These are phyloP conservation scores for Penicillium paneum DNA, from an alignment of 2,329 filamentous ascomycete genomes.

Conservation along the genomic window DNA sequence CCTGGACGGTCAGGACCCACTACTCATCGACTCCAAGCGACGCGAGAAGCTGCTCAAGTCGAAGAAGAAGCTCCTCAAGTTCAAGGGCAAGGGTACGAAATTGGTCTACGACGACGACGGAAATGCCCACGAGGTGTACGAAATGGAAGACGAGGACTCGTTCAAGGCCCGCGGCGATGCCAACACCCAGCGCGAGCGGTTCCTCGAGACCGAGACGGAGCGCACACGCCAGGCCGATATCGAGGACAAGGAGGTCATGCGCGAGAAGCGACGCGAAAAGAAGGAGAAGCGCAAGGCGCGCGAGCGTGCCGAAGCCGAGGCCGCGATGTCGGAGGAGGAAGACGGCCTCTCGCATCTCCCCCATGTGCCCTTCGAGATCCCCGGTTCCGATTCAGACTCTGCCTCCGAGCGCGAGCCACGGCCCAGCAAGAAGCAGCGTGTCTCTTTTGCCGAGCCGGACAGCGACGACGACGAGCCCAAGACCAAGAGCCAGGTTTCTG, in stretches of 20 bases:
- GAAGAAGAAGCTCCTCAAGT: slow-evolving; percentile 90
- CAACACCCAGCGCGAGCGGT: slow-evolving; percentile 70
- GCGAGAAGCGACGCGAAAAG: slow-evolving; percentile 62
- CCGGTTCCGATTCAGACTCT: slow-evolving; percentile 17
- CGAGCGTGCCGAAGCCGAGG: slow-evolving; percentile 37
- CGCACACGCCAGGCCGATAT: slow-evolving; percentile 72
- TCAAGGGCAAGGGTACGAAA: slow-evolving; percentile 81
- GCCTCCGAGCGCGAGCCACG: slow-evolving; percentile 25
- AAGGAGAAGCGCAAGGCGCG: slow-evolving; percentile 45
- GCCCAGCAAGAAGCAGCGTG: slow-evolving; percentile 42
- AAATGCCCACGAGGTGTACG: slow-evolving; percentile 77
- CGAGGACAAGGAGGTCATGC: slow-evolving; percentile 76
- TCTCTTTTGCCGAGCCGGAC: slow-evolving; percentile 35
- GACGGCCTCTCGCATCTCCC: slow-evolving; percentile 18
- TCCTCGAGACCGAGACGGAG: slow-evolving; percentile 71
- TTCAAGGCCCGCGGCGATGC: slow-evolving; percentile 74
- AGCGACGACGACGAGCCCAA: slow-evolving; percentile 29
- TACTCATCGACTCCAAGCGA: slow-evolving; percentile 89
- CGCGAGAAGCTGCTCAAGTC: slow-evolving; percentile 92
- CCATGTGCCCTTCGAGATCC: slow-evolving; percentile 22
- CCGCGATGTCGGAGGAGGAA: slow-evolving; percentile 29
- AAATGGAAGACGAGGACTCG: slow-evolving; percentile 78
- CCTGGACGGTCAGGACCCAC: slow-evolving; percentile 63
- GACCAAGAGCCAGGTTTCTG: slow-evolving; percentile 13
- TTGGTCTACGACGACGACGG: slow-evolving; percentile 92